Base-by-base conservation (phyloP, 2,329 filamentous ascomycete genomes). In the Penicillium sp. region DNA sequence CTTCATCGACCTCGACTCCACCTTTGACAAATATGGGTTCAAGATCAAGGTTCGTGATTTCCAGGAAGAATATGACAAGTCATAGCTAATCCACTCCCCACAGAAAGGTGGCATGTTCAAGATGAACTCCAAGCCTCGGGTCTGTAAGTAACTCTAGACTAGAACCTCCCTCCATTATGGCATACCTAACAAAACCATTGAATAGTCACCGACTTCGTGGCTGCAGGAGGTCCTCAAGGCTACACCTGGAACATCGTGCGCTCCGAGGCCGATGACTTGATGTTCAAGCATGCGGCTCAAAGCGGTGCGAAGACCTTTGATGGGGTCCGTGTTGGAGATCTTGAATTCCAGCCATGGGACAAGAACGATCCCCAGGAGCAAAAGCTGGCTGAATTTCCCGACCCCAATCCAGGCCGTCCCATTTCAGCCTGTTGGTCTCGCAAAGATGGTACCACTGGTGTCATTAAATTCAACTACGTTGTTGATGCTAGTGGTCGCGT, bases 401-500 rank as follows among this genome's bases (percentile, higher is more conserved):
- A 53, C 1, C 37, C 50, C 19, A 54, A 62, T 8, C 59, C 44
- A n/a, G 63, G 63, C 45, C 51, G 47, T 6, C 64, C 65, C 2
- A 35, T 62, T 13, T 62, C 65, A 1, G 65, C 66, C 4, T 30
- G 49, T 4, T 68, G 58, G 58, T 47, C 49, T 10, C 30, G 33
- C 33, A 74, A 76, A 35, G 76, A 75, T 58, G 73, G 71, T 4
- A 62, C 64, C 2, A 66, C 70, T 9, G 82, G 82, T 13, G 67
- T 59, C 1, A 80, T 84, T 56, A 68, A 59, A 1, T 84, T 84
- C 61, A 71, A 84, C 4, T 84, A 83, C 58, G 50, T 85, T 19
- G 68, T 85, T 0, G 82, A 85, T 68, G 83, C 83, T 0, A 80
- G 75, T 55, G 83, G 83, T 2, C 75, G 83, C 13, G 63, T 61